Evolutionary conservation across 148 eudicot species (phyloP).

Genomic region (Tetragonia tetragonoides): DNA sequence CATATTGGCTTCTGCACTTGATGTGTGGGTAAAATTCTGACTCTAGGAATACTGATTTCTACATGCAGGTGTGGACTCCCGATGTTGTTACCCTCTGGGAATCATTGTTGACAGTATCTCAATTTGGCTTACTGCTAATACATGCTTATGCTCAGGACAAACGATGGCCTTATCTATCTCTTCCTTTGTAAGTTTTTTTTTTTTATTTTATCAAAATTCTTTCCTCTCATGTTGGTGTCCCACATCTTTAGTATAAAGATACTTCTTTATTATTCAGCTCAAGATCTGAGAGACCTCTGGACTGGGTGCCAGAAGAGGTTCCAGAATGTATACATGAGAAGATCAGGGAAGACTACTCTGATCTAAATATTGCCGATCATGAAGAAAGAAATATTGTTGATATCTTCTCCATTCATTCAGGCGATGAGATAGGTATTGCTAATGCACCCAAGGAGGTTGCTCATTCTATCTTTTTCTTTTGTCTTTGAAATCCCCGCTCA

Average conservation of each 20-base stretch:
- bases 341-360: constrained; percentile 31
- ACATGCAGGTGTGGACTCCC: constrained; percentile 86
- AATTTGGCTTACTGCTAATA: constrained; percentile 65
- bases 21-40: not conserved
- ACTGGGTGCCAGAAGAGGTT: constrained; percentile 83
- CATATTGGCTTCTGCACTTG: not conserved
- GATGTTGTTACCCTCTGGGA: constrained; percentile 75
- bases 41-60: constrained; percentile 1
- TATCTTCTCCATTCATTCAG: constrained; percentile 65
- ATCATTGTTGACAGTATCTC: constrained; percentile 74
- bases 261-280: constrained; percentile 37
- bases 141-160: constrained; percentile 95
- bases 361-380: constrained; percentile 30
- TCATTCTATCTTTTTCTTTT: not conserved
- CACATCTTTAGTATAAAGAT: not conserved
- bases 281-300: constrained; percentile 70
- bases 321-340: constrained; percentile 26
- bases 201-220: not conserved
- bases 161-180: constrained; percentile 82
- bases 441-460: not conserved
- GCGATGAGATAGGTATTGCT: constrained; percentile 41
- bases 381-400: constrained; percentile 41
- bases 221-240: not conserved
- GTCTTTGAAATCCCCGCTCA: not conserved
- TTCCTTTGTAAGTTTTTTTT: constrained; percentile 66